phyloP scores from a whole-genome alignment of 495 filamentous ascomycete species.

The Xylaria telfairii region DNA sequence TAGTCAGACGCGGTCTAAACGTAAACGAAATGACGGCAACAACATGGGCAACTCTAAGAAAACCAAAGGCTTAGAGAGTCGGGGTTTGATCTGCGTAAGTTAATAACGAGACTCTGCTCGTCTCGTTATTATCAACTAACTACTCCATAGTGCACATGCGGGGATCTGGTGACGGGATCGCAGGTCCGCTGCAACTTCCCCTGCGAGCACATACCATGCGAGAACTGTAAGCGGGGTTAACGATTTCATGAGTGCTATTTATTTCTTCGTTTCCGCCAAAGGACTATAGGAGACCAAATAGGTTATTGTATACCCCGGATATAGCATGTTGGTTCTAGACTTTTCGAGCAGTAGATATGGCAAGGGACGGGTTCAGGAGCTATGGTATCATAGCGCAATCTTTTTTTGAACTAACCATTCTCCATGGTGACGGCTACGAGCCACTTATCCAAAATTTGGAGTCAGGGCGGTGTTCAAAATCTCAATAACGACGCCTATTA shows the following conservation, averaged over 20 bases:
- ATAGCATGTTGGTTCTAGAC: slow-evolving; percentile 11
- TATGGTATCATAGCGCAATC: background rate
- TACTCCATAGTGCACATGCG: slow-evolving; percentile 30
- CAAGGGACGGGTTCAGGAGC: background rate
- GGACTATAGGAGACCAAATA: background rate
- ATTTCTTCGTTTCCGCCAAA: background rate
- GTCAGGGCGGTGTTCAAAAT: background rate
- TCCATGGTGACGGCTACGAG: background rate
- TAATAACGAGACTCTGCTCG: background rate
- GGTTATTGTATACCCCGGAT: slow-evolving; percentile 20
- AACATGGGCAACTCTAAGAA: slow-evolving; percentile 1
- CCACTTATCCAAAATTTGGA: background rate
- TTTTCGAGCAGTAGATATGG: background rate
- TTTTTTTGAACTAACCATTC: background rate
- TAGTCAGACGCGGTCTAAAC: slow-evolving; percentile 27
- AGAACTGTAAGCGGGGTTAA: slow-evolving; percentile 23
- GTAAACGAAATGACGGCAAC: slow-evolving; percentile 31
- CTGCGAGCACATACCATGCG: slow-evolving; percentile 35
- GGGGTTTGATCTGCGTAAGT: slow-evolving; percentile 9
- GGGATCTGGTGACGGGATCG: slow-evolving; percentile 29
- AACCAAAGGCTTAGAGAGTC: background rate
- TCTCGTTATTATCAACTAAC: slow-evolving; percentile 27
- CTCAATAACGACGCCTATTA: background rate
- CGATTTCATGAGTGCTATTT: background rate
- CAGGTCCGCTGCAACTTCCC: slow-evolving; percentile 30